Evolutionary conservation across 768 basidiomycete species (phyloP).

Genomic region (Tulasnella sp.): DNA sequence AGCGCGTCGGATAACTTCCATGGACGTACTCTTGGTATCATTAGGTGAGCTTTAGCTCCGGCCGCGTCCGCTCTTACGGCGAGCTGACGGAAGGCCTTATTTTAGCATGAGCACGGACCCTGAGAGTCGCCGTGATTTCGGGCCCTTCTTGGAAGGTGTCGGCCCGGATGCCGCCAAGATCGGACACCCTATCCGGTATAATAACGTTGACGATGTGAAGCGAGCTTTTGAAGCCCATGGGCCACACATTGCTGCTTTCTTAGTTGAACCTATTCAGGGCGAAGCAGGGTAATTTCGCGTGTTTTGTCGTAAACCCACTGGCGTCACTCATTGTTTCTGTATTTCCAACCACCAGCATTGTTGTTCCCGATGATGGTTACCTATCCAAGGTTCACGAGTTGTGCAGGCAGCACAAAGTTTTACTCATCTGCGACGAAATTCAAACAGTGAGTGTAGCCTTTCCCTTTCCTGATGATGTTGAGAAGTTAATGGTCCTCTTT

Average conservation of each 20-base stretch:
- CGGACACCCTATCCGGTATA: slow-evolving; percentile 65
- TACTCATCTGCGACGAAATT: slow-evolving; percentile 98
- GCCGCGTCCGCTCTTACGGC: background rate
- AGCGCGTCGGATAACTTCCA: slow-evolving; percentile 91
- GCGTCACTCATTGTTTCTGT: background rate
- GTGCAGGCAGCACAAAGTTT: slow-evolving; percentile 86
- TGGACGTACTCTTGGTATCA: slow-evolving; percentile 82
- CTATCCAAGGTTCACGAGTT: slow-evolving; percentile 65
- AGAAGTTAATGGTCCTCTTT: background rate
- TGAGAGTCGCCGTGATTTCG: slow-evolving; percentile 77
- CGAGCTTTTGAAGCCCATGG: slow-evolving; percentile 74
- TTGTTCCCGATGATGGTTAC: slow-evolving; percentile 86
- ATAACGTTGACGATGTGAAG: slow-evolving; percentile 72
- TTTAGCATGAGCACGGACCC: slow-evolving; percentile 89
- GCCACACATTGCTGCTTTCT: slow-evolving; percentile 78
- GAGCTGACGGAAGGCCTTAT: slow-evolving; percentile 21
- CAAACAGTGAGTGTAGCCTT: slow-evolving; percentile 60
- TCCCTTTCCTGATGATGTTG: too few species aligned
- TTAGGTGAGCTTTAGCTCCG: slow-evolving; percentile 46
- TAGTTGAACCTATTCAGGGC: slow-evolving; percentile 98
- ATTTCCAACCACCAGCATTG: slow-evolving; percentile 49
- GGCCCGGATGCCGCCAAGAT: slow-evolving; percentile 57
- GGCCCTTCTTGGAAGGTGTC: slow-evolving; percentile 79
- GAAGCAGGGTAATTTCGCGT: slow-evolving; percentile 73
- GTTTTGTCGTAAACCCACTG: background rate